Evolutionary conservation across 768 basidiomycete species (phyloP).

Genomic region (Nidularia pulvinata): DNA sequence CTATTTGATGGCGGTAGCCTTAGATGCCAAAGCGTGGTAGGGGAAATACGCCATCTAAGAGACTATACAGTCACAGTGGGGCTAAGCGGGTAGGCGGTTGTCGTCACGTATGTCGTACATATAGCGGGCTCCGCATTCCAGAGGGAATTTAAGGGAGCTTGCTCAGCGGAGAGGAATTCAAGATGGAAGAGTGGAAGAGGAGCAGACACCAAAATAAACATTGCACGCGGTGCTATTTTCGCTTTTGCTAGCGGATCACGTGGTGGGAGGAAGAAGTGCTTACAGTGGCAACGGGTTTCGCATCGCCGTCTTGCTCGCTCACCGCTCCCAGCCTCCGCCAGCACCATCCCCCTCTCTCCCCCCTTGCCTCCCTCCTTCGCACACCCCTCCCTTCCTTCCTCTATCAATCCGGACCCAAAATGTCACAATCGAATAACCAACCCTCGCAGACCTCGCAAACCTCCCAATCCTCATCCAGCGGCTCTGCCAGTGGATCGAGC

Average conservation of each 20-base stretch:
- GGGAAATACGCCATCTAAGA: too few relatives aligned
- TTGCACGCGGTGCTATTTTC: background rate
- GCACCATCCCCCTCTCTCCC: background rate
- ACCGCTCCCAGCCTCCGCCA: background rate
- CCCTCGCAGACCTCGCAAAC: background rate
- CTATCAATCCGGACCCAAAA: background rate
- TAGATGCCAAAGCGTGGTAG: too few relatives aligned
- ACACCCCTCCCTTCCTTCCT: background rate
- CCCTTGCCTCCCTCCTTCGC: background rate
- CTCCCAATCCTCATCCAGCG: background rate
- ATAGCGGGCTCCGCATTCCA: too few relatives aligned
- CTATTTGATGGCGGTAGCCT: too few relatives aligned
- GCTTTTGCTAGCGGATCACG: background rate
- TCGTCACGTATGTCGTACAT: too few relatives aligned
- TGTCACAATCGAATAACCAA: background rate
- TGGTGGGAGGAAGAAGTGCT: background rate
- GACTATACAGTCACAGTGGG: too few relatives aligned
- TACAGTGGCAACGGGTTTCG: background rate
- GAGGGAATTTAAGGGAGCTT: too few relatives aligned
- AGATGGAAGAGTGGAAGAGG: background rate
- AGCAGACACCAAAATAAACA: background rate
- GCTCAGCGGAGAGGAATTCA: too few relatives aligned
- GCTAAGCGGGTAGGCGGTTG: too few relatives aligned
- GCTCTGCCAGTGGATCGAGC: background rate
- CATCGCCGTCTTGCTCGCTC: background rate